These are phyloP conservation scores for Ganoderma sinense DNA, from an alignment of 1,284 basidiomycete species.

Conservation along the genomic window DNA sequence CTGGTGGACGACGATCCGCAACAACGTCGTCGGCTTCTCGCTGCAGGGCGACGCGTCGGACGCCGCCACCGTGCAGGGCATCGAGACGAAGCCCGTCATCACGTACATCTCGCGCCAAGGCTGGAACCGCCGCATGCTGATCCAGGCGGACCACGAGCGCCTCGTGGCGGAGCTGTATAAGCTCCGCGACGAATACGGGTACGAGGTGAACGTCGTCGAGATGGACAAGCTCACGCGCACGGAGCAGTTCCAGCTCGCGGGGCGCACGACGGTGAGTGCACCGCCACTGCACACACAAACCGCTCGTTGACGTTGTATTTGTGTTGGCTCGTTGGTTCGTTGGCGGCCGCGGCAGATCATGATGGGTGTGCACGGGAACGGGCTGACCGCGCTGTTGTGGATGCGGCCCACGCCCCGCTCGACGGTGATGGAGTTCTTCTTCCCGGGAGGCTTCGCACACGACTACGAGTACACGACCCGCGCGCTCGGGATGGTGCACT, in stretches of 20 bases:
- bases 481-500: slow-evolving; percentile 85
- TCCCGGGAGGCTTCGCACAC: slow-evolving; percentile 82
- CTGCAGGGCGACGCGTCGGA: slow-evolving; percentile 53
- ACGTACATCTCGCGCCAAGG: slow-evolving; percentile 88
- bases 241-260: slow-evolving; percentile 82
- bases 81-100: slow-evolving; percentile 65
- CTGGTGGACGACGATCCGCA: slow-evolving; percentile 85
- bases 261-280: slow-evolving; percentile 76
- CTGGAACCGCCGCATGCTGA: slow-evolving; percentile 83
- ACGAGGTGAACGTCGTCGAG: slow-evolving; percentile 85
- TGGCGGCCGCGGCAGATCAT: too few species aligned
- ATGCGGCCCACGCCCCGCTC: slow-evolving; percentile 80
- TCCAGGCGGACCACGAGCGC: slow-evolving; percentile 68
- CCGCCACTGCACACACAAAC: background rate
- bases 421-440: slow-evolving; percentile 92
- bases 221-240: slow-evolving; percentile 82
- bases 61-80: slow-evolving; percentile 36
- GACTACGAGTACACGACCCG: slow-evolving; percentile 88
- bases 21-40: slow-evolving; percentile 76
- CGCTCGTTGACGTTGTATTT: slow-evolving; percentile 9
- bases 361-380: slow-evolving; percentile 91
- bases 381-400: slow-evolving; percentile 84
- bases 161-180: slow-evolving; percentile 70
- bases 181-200: slow-evolving; percentile 75
- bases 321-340: too few species aligned